Conservation (phyloP, 495 filamentous ascomycete species). For the Talaromyces nanjingensis region DNA sequence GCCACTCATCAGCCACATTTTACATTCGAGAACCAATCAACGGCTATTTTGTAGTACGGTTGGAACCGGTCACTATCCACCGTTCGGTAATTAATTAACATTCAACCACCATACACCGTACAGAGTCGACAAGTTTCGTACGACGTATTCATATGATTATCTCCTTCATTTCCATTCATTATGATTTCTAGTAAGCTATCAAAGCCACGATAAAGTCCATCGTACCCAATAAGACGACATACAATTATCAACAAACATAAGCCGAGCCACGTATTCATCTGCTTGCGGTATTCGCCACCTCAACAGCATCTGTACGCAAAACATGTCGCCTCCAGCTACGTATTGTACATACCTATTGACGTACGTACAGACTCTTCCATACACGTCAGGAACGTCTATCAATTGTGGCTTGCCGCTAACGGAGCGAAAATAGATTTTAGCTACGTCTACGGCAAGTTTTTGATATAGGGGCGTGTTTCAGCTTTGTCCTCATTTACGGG, state of each 20-base stretch:
- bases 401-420: constrained; percentile 4
- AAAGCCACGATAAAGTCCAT: not conserved
- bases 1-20: not conserved
- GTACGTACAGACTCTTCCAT: not conserved
- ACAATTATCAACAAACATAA: not conserved
- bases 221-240: not conserved
- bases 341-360: constrained; percentile 1
- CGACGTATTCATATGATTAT: no score
- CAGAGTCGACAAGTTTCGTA: no score
- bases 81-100: not conserved
- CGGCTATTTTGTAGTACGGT: not conserved
- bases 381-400: not conserved
- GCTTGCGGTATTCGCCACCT: not conserved
- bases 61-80: not conserved
- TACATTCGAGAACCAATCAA: not conserved
- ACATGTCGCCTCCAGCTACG: constrained; percentile 2
- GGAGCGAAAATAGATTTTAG: not conserved
- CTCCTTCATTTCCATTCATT: no score
- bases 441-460: not conserved
- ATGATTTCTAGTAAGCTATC: no score
- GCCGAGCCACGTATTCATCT: not conserved
- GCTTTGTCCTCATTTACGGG: not conserved
- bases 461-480: not conserved
- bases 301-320: not conserved
- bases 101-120: not conserved